Evolutionary conservation across 1,284 basidiomycete genomes (phyloP), one percentile per base, ranked within the genome.

Genomic region (Cutaneotrichosporon sp.): DNA sequence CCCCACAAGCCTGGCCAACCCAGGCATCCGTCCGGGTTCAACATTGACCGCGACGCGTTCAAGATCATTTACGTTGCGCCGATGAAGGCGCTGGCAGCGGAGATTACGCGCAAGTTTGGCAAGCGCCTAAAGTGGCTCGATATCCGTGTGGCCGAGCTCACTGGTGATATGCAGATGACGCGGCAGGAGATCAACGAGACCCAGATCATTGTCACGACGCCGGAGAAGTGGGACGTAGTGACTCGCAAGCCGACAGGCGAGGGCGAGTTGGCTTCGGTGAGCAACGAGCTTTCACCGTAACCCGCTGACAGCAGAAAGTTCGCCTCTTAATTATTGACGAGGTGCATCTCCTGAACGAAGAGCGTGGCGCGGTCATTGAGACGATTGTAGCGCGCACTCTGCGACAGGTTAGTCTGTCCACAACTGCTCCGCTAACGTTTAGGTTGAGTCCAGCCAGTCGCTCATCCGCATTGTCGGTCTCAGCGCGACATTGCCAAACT

Each of bases 211-310:
- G 92, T 99, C 11, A 99, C 96, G 0, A 99, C 96, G 1, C 96
- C 96, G 0, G 96, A 99, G 71, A 99, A 99, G 75, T 99, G 96
- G 96, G 96, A 99, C 64, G 96, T 99, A 0, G 96, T 98, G 1
- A 99, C 96, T 7, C 81, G 96, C 55, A 98, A 97, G 71, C 92
- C 94, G 0, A 91, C 89, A 0, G 93, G 94, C 7, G 93, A 97
- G 74, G 93, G 93, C 12, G 93, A 97, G 70, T 79, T 98, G 22
- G 90, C 90, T 17, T 86, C 89, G 48, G 91, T 92, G 57, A 51
- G 84, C 69, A 11, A n/a, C 10, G 14, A 11, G 7, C 4, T 10
- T 4, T 10, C 9, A 17, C 8, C 22, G 22, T 10, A 14, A 31
- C 29, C 0, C n/a, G 46, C 54, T 59, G 37, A 62, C 33, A 4